These are phyloP conservation scores for Lachnellula subtilissima DNA, from an alignment of 2,329 filamentous ascomycete species.

Conservation along the genomic window DNA sequence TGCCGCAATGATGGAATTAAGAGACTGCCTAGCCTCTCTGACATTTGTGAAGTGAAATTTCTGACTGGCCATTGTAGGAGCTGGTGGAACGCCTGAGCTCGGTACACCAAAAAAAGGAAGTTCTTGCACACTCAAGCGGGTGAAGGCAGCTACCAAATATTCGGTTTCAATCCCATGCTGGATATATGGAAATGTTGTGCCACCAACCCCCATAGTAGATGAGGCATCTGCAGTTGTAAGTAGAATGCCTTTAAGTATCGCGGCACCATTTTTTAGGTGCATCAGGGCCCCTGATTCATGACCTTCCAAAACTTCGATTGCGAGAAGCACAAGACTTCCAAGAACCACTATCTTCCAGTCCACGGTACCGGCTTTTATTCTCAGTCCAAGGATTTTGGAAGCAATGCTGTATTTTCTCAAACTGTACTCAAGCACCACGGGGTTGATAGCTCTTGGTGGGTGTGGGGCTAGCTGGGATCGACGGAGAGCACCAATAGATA, in stretches of 20 bases:
- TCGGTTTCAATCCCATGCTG: neutral
- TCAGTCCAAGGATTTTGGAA: conserved; percentile 10
- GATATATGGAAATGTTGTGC: neutral
- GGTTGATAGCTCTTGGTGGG: neutral
- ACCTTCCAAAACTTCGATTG: conserved; percentile 13
- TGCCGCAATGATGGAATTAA: conserved; percentile 3
- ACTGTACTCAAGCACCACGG: conserved; percentile 30
- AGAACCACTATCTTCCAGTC: conserved; percentile 7
- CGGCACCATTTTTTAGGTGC: conserved; percentile 5
- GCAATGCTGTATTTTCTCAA: conserved; percentile 19
- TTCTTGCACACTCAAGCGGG: conserved; percentile 7
- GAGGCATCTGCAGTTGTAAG: neutral
- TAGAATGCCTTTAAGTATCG: conserved; percentile 3
- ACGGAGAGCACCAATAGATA: conserved; percentile 7
- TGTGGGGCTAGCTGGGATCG: conserved; percentile 23
- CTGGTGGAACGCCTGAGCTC: neutral
- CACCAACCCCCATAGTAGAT: neutral
- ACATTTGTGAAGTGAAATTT: neutral
- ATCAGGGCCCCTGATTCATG: conserved; percentile 4
- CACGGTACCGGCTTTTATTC: neutral
- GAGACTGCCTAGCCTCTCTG: neutral
- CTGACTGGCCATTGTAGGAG: neutral
- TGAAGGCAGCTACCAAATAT: conserved; percentile 3
- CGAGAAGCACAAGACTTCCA: conserved; percentile 11
- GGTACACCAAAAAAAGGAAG: conserved; percentile 5